Evolutionary conservation across 108 stramenopile species (phyloP).

Genomic region (Pseudonitzschia multiseries): DNA sequence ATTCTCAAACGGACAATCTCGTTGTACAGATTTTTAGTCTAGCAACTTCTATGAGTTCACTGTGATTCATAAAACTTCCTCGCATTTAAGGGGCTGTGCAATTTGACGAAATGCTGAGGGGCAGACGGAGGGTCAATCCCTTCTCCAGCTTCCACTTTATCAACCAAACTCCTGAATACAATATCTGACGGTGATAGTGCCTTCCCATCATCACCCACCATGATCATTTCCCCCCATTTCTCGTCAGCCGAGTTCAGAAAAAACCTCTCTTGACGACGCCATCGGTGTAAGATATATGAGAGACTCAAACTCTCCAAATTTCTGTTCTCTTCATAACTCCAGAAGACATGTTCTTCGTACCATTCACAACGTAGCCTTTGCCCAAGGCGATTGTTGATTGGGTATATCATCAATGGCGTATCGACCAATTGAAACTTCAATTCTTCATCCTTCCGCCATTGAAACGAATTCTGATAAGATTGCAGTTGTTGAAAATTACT

Average conservation of each 20-base stretch:
- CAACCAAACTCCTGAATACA: background rate
- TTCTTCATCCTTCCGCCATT: slow-evolving; percentile 11
- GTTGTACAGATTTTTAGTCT: too few relatives aligned
- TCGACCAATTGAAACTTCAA: slow-evolving; percentile 34
- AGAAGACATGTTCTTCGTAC: slow-evolving; percentile 74
- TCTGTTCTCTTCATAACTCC: slow-evolving; percentile 43
- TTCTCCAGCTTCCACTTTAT: background rate
- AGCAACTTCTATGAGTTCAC: background rate
- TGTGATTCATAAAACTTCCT: background rate
- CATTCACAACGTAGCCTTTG: slow-evolving; percentile 65
- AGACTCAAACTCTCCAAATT: slow-evolving; percentile 65
- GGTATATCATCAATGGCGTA: slow-evolving; percentile 55
- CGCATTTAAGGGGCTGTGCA: background rate
- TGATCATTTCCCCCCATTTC: slow-evolving; percentile 30
- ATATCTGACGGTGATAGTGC: background rate
- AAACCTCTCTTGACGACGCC: slow-evolving; percentile 36
- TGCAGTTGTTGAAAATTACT: slow-evolving; percentile 32
- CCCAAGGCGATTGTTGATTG: slow-evolving; percentile 52
- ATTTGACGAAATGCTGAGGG: background rate
- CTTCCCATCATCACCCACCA: slow-evolving; percentile 16
- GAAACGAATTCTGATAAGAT: slow-evolving; percentile 49
- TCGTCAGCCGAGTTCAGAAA: slow-evolving; percentile 17
- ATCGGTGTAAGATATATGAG: slow-evolving; percentile 49
- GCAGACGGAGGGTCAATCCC: background rate
- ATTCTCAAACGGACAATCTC: too few relatives aligned